A percentile compares a stretch with the other conserved stretches of the same genome.
Conservation (phyloP, 805 yeast genomes). For the Metschnikowia kofuensis region DNA sequence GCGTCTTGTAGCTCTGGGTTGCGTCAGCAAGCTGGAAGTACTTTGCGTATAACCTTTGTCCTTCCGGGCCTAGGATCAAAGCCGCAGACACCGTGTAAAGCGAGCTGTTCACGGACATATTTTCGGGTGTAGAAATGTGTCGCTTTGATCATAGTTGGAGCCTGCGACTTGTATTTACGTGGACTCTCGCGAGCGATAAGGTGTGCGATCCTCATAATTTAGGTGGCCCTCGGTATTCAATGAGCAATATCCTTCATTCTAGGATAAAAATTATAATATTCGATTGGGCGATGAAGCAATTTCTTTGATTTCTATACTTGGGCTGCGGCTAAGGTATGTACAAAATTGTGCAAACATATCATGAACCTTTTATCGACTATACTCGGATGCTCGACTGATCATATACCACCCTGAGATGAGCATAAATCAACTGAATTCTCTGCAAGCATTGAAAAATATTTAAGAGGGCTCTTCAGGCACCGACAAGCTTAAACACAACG, state of each 20-base stretch:
- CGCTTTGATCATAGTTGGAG: no score
- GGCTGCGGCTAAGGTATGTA: no score
- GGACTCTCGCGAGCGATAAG: background rate
- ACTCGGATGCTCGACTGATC: no score
- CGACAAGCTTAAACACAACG: constrained; percentile 28
- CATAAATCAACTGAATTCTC: no score
- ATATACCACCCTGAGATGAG: no score
- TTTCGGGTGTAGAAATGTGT: background rate
- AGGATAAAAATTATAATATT: no score
- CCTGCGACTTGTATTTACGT: background rate
- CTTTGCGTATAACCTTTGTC: constrained; percentile 77
- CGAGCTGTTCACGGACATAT: constrained; percentile 51
- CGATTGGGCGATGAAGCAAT: no score
- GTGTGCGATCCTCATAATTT: constrained; percentile 2
- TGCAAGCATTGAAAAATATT: no score
- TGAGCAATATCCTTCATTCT: no score
- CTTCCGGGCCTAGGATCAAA: constrained; percentile 76
- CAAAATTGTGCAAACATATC: no score
- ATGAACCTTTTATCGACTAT: no score
- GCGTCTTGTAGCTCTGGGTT: constrained; percentile 40
- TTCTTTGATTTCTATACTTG: no score
- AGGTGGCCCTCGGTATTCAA: background rate
- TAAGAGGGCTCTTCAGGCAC: constrained; percentile 13
- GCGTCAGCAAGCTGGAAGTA: constrained; percentile 60
- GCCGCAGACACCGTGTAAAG: constrained; percentile 81